phyloP scores from a whole-genome alignment of 768 basidiomycete genomes.

The Mycena maculata region DNA sequence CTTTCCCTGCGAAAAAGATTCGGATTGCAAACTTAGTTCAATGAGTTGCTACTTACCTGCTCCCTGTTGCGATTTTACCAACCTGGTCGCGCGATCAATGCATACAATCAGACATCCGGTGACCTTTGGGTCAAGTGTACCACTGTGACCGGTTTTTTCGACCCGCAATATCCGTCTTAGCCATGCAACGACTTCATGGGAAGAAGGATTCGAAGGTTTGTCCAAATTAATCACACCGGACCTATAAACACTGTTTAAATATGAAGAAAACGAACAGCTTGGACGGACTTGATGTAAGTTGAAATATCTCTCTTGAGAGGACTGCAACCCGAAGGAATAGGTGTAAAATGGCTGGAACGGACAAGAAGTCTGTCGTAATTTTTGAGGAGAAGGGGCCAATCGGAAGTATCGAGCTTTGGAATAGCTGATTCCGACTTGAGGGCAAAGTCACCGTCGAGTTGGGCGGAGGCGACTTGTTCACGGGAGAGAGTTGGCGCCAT shows the following conservation, averaged over 20 bases:
- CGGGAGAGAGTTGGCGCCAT: constrained; percentile 68
- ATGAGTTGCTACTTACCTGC: constrained; percentile 71
- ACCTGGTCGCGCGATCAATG: constrained; percentile 96
- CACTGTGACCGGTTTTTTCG: constrained; percentile 99
- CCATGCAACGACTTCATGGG: constrained; percentile 99
- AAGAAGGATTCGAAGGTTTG: constrained; percentile 99
- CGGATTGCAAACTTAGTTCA: not conserved
- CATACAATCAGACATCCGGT: constrained; percentile 99
- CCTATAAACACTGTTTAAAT: constrained; percentile 54
- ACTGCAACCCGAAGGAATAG: constrained; percentile 93
- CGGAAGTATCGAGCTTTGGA: constrained; percentile 90
- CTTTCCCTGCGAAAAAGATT: constrained; percentile 75
- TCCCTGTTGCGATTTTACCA: constrained; percentile 98
- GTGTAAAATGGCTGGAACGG: constrained; percentile 97
- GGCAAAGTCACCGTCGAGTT: constrained; percentile 78
- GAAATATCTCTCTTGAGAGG: constrained; percentile 95
- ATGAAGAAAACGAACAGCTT: constrained; percentile 7
- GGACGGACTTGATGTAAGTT: constrained; percentile 87
- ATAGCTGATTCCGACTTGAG: constrained; percentile 83
- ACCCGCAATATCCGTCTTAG: constrained; percentile 94
- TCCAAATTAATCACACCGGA: constrained; percentile 99
- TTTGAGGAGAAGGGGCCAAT: constrained; percentile 98
- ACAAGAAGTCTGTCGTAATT: constrained; percentile 98
- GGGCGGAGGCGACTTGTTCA: constrained; percentile 79
- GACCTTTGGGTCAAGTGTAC: constrained; percentile 98